These are phyloP conservation scores for Globisporangium splendens DNA, from an alignment of 352 stramenopile species.

Conservation along the genomic window DNA sequence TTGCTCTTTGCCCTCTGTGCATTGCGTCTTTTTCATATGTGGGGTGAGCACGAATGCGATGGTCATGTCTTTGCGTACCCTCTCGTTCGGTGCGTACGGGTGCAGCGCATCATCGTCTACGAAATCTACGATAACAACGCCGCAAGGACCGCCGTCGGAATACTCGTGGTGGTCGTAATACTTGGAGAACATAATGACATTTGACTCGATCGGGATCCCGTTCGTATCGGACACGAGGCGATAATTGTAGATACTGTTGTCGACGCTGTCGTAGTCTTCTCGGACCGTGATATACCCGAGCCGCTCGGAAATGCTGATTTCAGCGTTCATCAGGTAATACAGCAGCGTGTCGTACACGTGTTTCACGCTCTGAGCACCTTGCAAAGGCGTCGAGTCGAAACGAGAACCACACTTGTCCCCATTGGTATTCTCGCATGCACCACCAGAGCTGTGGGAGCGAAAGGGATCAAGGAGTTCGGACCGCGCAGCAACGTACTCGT, in stretches of 20 bases:
- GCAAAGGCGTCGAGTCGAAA: too few species aligned
- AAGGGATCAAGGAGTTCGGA: too few species aligned
- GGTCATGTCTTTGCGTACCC: slow-evolving; percentile 31
- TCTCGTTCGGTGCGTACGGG: slow-evolving; percentile 24
- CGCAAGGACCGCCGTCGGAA: slow-evolving; percentile 7
- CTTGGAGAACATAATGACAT: slow-evolving; percentile 41
- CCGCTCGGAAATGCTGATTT: too few species aligned
- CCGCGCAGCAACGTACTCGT: too few species aligned
- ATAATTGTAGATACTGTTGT: slow-evolving; percentile 32
- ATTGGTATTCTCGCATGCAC: too few species aligned
- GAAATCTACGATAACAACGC: slow-evolving; percentile 31
- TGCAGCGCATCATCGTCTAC: slow-evolving; percentile 36
- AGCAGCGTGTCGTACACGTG: too few species aligned
- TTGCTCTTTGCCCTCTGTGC: too few species aligned
- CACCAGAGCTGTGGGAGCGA: too few species aligned
- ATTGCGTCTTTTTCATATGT: neutral
- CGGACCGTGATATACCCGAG: too few species aligned
- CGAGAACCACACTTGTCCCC: too few species aligned
- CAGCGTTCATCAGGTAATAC: too few species aligned
- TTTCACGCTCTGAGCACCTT: too few species aligned
- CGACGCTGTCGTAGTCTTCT: slow-evolving; percentile 10
- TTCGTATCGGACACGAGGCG: slow-evolving; percentile 31
- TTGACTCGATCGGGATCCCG: slow-evolving; percentile 31
- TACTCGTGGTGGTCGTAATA: slow-evolving; percentile 6
- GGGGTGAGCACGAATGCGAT: slow-evolving; percentile 28